Percentiles rank a stretch among this genome's conserved stretches.
These are phyloP conservation scores for Scalesia atractyloides DNA, from an alignment of 129 eudicot genomes.

Conservation along the genomic window DNA sequence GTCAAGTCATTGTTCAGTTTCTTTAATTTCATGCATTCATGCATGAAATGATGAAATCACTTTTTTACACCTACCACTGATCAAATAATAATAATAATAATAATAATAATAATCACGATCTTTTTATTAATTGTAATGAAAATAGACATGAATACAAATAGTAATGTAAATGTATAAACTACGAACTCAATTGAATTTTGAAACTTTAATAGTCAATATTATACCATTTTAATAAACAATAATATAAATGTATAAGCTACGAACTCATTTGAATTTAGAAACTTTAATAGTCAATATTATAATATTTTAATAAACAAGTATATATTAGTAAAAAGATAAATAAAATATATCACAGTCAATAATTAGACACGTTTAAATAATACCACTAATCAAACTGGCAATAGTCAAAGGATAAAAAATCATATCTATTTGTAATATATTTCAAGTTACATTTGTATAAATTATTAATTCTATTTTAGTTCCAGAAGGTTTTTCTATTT, in stretches of 20 bases:
- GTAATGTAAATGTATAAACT: neutral
- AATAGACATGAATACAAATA: no score
- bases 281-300: neutral
- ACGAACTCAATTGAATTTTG: neutral
- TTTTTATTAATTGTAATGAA: neutral
- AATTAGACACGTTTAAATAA: neutral
- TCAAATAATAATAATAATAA: neutral
- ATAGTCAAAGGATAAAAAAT: neutral
- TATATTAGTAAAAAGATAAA: neutral
- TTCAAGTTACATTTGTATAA: no score
- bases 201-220: neutral
- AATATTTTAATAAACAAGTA: neutral
- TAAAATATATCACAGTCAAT: neutral
- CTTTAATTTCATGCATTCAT: slow-evolving; percentile 12
- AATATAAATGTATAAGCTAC: neutral
- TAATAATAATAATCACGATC: neutral
- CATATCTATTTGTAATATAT: neutral
- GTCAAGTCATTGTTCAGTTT: neutral
- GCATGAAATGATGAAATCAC: neutral
- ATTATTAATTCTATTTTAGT: no score
- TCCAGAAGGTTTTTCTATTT: no score
- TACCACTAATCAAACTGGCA: neutral
- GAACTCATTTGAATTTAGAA: neutral
- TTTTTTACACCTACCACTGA: slow-evolving; percentile 2
- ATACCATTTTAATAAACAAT: neutral